These are phyloP conservation scores for Schizothecium vesticola DNA, from an alignment of 495 filamentous ascomycete species.

Conservation along the genomic window DNA sequence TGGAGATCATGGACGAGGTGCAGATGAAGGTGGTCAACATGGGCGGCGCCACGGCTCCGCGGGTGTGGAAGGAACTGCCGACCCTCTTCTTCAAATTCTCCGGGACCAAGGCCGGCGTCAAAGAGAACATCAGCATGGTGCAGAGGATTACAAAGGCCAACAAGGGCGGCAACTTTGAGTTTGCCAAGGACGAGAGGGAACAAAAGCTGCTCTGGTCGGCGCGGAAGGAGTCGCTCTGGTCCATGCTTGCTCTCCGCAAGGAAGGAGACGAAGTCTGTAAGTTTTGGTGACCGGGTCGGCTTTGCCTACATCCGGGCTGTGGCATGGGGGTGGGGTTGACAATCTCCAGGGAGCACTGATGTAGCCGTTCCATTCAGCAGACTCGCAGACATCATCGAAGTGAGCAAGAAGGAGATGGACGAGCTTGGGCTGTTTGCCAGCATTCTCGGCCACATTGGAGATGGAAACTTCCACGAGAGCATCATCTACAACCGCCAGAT, in stretches of 20 bases:
- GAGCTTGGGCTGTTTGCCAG: slow-evolving; percentile 77
- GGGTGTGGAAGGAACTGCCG: slow-evolving; percentile 68
- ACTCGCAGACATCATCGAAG: slow-evolving; percentile 83
- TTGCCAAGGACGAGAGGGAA: slow-evolving; percentile 62
- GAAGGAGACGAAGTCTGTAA: slow-evolving; percentile 55
- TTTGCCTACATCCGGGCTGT: background rate
- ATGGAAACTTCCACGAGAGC: slow-evolving; percentile 89
- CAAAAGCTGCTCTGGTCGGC: slow-evolving; percentile 70
- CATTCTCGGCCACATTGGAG: slow-evolving; percentile 77
- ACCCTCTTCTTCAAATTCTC: slow-evolving; percentile 84
- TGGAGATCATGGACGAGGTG: slow-evolving; percentile 82
- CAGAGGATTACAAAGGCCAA: slow-evolving; percentile 58
- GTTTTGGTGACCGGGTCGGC: slow-evolving; percentile 12
- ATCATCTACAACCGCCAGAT: slow-evolving; percentile 75
- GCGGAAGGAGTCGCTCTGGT: slow-evolving; percentile 70
- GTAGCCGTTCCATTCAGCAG: slow-evolving; percentile 84
- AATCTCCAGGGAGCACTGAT: slow-evolving; percentile 60
- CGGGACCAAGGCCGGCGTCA: slow-evolving; percentile 63
- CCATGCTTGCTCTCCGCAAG: slow-evolving; percentile 62
- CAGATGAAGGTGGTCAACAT: slow-evolving; percentile 76
- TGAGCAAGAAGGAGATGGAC: slow-evolving; percentile 84
- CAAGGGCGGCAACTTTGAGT: slow-evolving; percentile 65
- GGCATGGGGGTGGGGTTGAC: background rate
- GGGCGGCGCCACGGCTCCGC: slow-evolving; percentile 58
- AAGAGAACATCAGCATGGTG: slow-evolving; percentile 62